Base-by-base conservation (phyloP, 345 rosid species). In the Rhizophora mangle region DNA sequence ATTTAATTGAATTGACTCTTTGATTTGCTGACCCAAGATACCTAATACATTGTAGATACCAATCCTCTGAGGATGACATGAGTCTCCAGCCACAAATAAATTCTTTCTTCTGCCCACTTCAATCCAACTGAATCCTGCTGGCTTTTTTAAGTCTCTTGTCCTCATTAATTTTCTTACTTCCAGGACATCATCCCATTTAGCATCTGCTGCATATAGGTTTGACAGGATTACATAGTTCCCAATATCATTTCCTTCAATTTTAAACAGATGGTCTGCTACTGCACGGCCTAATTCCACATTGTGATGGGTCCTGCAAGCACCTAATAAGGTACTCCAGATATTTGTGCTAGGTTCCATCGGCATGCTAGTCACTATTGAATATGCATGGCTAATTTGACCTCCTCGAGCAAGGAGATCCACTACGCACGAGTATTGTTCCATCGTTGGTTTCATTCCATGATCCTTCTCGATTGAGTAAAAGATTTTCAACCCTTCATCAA, bases 111-210 rank as follows among this genome's bases (percentile, higher is more conserved):
- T 84, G 63, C 83, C 90, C 74, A 86, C 82, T 77, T 92, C 98
- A 71, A 92, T 85, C 98, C 98, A 90, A 81, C 98, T 92, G 80
- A 95, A 88, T 68, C 93, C 98, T 9, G 91, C 90, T 60, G 89
- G 86, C 82, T 90, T 92, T 83, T 79, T 84, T 74, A 90, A 75
- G 74, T 85, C 90, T 78, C 83, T 85, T 8, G 60, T 76, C 76
- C 74, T 90, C 91, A 88, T 90, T 72, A 80, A 62, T 70, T 85
- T 90, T 80, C 98, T 88, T 81, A 84, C 71, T 83, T 88, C 87
- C 84, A 83, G 60, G 51, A 90, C 98, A 54, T 68, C 77, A 63
- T 85, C 96, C 98, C 96, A 93, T 74, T 85, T 82, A 68, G 84
- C 84, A 74, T 87, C 91, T n/a, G 90, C 90, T 18, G 98, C 96